Conservation (phyloP, 768 basidiomycete genomes). For the Amanita exitialis region DNA sequence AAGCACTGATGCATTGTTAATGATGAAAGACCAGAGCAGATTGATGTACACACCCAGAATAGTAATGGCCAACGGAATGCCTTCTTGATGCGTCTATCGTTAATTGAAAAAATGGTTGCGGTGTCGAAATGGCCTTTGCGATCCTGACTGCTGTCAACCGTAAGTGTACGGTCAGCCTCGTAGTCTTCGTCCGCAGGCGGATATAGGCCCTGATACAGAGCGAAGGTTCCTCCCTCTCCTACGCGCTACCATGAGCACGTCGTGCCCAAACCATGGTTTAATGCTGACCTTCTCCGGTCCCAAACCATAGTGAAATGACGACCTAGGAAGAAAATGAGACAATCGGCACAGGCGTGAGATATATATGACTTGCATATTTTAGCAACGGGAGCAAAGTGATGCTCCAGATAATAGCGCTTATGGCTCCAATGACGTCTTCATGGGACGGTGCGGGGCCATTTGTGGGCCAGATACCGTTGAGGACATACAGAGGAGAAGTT, state of each 20-base stretch:
- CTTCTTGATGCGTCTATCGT: constrained; percentile 17
- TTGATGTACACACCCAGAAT: constrained; percentile 34
- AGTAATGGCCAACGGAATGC: constrained; percentile 39
- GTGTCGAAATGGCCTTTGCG: constrained; percentile 6
- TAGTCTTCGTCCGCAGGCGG: constrained; percentile 34
- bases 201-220: constrained; percentile 50
- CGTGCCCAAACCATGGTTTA: not conserved
- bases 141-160: constrained; percentile 28
- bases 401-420: constrained; percentile 58
- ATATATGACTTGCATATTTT: constrained; percentile 42
- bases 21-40: not conserved
- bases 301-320: constrained; percentile 34
- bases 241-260: not conserved
- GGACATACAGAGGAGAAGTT: constrained; percentile 53
- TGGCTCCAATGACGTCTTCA: constrained; percentile 55
- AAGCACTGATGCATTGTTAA: constrained; percentile 28
- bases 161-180: constrained; percentile 44
- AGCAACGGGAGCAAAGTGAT: constrained; percentile 48
- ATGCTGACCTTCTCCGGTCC: constrained; percentile 9
- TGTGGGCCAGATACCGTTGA: constrained; percentile 56
- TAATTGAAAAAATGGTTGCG: constrained; percentile 7
- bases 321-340: constrained; percentile 16
- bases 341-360: not conserved
- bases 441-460: constrained; percentile 32
- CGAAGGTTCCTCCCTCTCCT: constrained; percentile 66